Evolutionary conservation across 2,329 filamentous ascomycete genomes (phyloP).

Genomic region (Aspergillus spinulosporus): DNA sequence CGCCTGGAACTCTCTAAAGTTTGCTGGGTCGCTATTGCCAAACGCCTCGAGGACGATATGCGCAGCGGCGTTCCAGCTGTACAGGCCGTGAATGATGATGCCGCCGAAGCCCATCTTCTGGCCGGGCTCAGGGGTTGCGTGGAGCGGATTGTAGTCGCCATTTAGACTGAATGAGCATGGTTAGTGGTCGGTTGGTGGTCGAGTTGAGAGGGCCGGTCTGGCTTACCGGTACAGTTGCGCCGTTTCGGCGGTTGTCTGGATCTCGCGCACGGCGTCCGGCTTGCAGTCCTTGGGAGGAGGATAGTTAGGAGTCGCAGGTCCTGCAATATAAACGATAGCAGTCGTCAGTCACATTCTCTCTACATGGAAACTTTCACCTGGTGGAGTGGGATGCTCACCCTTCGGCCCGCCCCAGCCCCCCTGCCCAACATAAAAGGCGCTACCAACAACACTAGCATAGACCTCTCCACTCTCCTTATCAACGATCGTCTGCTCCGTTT

Average conservation of each 20-base stretch:
- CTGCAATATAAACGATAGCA: constrained; percentile 24
- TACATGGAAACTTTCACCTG: neutral
- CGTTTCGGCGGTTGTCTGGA: constrained; percentile 71
- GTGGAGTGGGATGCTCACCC: constrained; percentile 49
- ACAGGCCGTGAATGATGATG: constrained; percentile 84
- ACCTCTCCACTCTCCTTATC: constrained; percentile 68
- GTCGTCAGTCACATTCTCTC: neutral
- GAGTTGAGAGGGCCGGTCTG: neutral
- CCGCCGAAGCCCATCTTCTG: constrained; percentile 89
- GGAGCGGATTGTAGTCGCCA: constrained; percentile 91
- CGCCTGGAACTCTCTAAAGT: constrained; percentile 85
- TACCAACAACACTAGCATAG: constrained; percentile 68
- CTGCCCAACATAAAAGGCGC: constrained; percentile 77
- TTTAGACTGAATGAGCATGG: constrained; percentile 61
- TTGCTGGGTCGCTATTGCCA: constrained; percentile 74
- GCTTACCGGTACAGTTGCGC: constrained; percentile 68
- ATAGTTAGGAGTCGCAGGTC: constrained; percentile 72
- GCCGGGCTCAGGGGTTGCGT: constrained; percentile 81
- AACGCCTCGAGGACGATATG: constrained; percentile 72
- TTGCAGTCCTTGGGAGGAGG: constrained; percentile 70
- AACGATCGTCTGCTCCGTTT: constrained; percentile 75
- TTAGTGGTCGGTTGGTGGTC: neutral
- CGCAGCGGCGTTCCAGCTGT: constrained; percentile 77
- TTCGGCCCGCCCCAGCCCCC: constrained; percentile 87
- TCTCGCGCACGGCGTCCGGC: constrained; percentile 69